Evolutionary conservation across 2,329 filamentous ascomycete species (phyloP), one percentile per base, ranked within the genome.

Genomic region (Neonectria hederae): DNA sequence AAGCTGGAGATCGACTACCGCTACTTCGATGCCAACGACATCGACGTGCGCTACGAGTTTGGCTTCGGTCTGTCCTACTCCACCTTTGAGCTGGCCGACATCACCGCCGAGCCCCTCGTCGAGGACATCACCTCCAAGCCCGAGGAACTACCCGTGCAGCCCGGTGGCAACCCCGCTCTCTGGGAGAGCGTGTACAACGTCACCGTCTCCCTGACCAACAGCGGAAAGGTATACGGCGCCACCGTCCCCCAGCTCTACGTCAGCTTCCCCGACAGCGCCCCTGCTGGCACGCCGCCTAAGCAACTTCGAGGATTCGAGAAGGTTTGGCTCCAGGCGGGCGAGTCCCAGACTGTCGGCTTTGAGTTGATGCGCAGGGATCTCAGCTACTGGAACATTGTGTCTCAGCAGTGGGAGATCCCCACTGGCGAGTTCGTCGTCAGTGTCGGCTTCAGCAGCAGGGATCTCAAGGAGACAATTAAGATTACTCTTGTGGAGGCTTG

Each of bases 1-100:
- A 88, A 87, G 62, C 82, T 90, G 56, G 87, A 89, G 79, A 89
- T 91, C 68, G 89, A 91, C 78, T 91, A 91, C 82, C 86, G 88
- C 45, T 83, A 85, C 70, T 90, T 91, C 61, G 89, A 91, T 75
- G 82, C 85, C 61, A 77, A 84, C 60, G 82, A 86, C 75, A 86
- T 89, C 64, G 81, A 81, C 2, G 87, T 88, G 2, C 83, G 84
- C 59, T 91, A 88, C 77, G 87, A 90, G 72, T 91, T 91, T 69
- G 89, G 89, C 28, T 89, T 86, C 71, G 91, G 91, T 0, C 83
- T 93, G 0, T 89, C 86, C 0, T 92, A 92, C 79, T 90, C 90
- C 14, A 86, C 82, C 13, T 90, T 90, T 73, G 78, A 82, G 42
- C 82, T 87, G 67, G 82, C 83, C 13, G 55, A 73, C 64, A 70